Conservation (phyloP, 2,329 filamentous ascomycete genomes). For the Colletotrichum sp. region DNA sequence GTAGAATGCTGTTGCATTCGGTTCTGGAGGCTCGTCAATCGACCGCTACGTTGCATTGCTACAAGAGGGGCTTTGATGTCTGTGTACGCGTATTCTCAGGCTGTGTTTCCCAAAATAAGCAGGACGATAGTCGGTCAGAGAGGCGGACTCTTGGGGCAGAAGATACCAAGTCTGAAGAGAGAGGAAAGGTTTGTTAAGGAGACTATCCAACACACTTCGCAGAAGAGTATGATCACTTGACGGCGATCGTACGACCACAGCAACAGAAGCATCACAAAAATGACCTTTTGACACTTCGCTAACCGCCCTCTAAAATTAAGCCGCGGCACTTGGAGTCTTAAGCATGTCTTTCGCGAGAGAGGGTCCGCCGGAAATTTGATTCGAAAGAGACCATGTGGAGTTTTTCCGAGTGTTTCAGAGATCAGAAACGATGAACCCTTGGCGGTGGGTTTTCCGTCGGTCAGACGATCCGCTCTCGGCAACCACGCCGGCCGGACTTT, state of each 20-base stretch:
- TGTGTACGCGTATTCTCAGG: not conserved
- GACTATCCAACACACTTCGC: not conserved
- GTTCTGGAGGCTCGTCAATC: not conserved
- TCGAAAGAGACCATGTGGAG: not conserved
- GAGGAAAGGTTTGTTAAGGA: not conserved
- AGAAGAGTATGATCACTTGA: not conserved
- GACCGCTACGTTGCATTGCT: not conserved
- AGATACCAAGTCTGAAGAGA: not conserved
- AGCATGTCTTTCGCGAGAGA: not conserved
- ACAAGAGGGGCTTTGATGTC: rapidly evolving
- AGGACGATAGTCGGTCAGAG: not conserved
- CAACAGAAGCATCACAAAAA: not conserved
- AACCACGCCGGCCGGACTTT: not conserved
- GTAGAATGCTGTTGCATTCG: not conserved
- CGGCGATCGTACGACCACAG: not conserved
- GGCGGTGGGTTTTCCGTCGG: not conserved
- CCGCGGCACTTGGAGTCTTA: not conserved
- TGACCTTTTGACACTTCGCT: not conserved
- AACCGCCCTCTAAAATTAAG: not conserved
- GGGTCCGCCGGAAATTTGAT: not conserved
- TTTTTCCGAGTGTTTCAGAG: not conserved
- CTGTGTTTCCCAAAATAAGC: not conserved
- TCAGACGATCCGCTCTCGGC: not conserved
- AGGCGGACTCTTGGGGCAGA: not conserved
- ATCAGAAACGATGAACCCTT: not conserved